These are phyloP conservation scores for Leccinum variicolor DNA, from an alignment of 768 basidiomycete species.

Conservation along the genomic window DNA sequence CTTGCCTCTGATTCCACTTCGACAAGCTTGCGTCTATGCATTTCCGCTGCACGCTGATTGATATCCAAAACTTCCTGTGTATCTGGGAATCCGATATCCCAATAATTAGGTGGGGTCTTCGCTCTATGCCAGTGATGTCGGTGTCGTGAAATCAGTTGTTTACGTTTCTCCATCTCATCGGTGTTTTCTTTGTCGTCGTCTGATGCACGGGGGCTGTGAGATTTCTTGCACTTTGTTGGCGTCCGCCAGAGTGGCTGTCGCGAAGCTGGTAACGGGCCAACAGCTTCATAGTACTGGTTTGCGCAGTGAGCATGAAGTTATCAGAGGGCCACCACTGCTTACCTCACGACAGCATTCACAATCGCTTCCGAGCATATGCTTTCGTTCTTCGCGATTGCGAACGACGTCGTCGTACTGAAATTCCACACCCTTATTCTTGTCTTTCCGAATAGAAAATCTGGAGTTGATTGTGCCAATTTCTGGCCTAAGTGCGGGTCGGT, in stretches of 20 bases:
- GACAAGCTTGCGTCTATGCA: conserved; percentile 63
- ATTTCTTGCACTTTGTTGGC: conserved; percentile 38
- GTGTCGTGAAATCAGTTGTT: conserved; percentile 69
- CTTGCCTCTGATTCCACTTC: conserved; percentile 58
- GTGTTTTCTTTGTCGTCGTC: conserved; percentile 28
- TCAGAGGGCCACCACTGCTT: conserved; percentile 18
- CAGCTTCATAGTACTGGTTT: conserved; percentile 70
- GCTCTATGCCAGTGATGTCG: conserved; percentile 67
- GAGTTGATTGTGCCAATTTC: conserved; percentile 54
- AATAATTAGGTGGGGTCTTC: conserved; percentile 82
- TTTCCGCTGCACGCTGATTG: conserved; percentile 67
- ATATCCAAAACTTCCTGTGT: conserved; percentile 80
- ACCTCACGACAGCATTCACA: conserved; percentile 84
- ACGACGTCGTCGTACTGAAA: conserved; percentile 80
- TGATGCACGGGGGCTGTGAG: neutral
- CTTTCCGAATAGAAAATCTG: conserved; percentile 62
- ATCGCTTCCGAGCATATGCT: conserved; percentile 66
- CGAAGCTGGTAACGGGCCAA: conserved; percentile 70
- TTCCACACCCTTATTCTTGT: conserved; percentile 58
- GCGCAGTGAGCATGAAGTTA: neutral
- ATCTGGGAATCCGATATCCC: conserved; percentile 86
- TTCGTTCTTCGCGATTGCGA: conserved; percentile 59
- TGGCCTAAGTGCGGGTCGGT: conserved; percentile 13
- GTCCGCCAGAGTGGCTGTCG: conserved; percentile 76
- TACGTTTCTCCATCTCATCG: conserved; percentile 48